These are phyloP conservation scores for Blumeria hordei DNA, from an alignment of 2,329 filamentous ascomycete genomes.

Conservation along the genomic window DNA sequence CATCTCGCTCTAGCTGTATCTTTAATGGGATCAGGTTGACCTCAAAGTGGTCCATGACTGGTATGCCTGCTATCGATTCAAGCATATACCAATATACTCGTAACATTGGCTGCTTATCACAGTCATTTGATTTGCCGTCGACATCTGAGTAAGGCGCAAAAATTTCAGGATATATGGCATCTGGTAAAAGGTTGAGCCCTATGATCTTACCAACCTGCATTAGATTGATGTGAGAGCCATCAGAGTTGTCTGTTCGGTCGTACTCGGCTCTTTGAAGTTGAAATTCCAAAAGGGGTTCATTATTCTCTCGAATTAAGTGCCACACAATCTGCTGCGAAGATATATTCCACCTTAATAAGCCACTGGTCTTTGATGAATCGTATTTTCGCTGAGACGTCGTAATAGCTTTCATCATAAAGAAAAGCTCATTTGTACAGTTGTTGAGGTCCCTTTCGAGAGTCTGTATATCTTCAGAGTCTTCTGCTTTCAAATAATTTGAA, in stretches of 20 bases:
- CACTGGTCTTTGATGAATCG: constrained; percentile 51
- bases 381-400: constrained; percentile 81
- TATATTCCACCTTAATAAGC: constrained; percentile 75
- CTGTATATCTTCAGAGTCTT: constrained; percentile 77
- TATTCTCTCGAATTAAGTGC: constrained; percentile 75
- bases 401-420: constrained; percentile 99
- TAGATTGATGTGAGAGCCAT: constrained; percentile 86
- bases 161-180: constrained; percentile 90
- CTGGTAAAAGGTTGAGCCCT: constrained; percentile 69
- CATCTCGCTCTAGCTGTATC: constrained; percentile 77
- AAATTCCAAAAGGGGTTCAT: constrained; percentile 75
- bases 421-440: constrained; percentile 83
- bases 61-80: constrained; percentile 90
- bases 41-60: constrained; percentile 91
- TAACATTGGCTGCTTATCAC: constrained; percentile 59
- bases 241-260: constrained; percentile 86
- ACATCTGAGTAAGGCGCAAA: constrained; percentile 69
- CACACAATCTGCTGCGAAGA: constrained; percentile 90
- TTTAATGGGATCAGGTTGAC: constrained; percentile 82
- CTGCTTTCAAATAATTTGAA: constrained; percentile 60
- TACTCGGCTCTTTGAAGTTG: constrained; percentile 81
- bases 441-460: constrained; percentile 74
- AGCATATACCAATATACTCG: constrained; percentile 95
- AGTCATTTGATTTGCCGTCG: constrained; percentile 27
- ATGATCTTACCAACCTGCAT: constrained; percentile 73